Evolutionary conservation across 2,329 filamentous ascomycete species (phyloP).

Genomic region (Bipolaris zeicola): DNA sequence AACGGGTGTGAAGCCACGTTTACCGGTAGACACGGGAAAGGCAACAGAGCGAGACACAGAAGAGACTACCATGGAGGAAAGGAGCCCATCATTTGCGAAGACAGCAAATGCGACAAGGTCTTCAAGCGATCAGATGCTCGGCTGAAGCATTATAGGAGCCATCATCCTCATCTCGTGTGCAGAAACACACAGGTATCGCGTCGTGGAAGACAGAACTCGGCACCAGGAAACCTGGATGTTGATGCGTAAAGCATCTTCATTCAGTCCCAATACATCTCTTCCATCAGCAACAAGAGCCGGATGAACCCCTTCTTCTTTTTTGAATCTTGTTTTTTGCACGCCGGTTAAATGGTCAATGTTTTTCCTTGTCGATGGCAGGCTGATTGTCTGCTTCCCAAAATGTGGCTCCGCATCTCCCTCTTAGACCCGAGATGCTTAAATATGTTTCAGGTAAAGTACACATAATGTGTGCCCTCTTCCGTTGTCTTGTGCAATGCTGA

Average conservation of each 20-base stretch:
- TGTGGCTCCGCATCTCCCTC: no score
- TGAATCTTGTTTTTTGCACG: no score
- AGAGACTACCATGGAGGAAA: background rate
- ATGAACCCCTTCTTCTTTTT: no score
- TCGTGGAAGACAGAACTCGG: background rate
- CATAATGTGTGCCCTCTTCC: background rate
- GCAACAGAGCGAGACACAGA: background rate
- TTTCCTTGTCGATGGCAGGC: no score
- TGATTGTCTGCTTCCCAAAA: no score
- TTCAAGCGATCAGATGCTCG: background rate
- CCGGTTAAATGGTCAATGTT: no score
- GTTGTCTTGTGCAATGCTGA: background rate
- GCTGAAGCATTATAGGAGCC: background rate
- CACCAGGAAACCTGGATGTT: no score
- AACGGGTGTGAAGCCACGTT: background rate
- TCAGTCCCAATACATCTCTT: background rate
- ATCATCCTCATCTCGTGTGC: background rate
- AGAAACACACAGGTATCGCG: background rate
- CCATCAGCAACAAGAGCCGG: no score
- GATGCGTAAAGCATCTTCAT: background rate
- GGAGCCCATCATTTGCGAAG: background rate
- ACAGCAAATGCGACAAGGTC: background rate
- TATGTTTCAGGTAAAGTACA: background rate
- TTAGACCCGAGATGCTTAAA: no score
- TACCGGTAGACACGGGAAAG: background rate